Evolutionary conservation across 208 protist species (phyloP).

Genomic region (Leishmania braziliensis): DNA sequence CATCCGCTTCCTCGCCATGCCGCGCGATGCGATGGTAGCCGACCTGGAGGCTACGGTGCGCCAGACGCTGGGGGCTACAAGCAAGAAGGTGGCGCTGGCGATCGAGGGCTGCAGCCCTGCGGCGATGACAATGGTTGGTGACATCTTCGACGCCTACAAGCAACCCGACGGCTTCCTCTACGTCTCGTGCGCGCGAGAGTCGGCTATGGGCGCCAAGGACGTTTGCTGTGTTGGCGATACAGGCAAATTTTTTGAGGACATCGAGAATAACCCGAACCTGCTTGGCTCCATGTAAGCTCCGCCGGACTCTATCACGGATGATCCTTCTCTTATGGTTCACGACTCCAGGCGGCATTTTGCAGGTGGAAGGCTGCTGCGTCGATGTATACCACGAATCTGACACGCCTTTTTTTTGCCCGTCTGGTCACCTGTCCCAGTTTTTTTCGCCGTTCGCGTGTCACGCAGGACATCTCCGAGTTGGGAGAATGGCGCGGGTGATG

Average conservation of each 20-base stretch:
- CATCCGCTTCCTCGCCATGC: constrained; percentile 8
- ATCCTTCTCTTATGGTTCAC: background rate
- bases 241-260: constrained; percentile 5
- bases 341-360: background rate
- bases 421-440: background rate
- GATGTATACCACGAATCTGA: background rate
- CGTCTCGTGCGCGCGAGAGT: constrained; percentile 21
- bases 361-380: background rate
- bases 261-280: constrained; percentile 28
- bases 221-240: constrained; percentile 15
- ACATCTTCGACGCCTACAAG: constrained; percentile 31
- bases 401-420: background rate
- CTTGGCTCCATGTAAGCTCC: constrained; percentile 5
- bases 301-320: background rate
- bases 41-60: constrained; percentile 17
- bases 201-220: constrained; percentile 16
- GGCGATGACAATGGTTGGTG: constrained; percentile 12
- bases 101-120: constrained; percentile 22
- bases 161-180: constrained; percentile 35
- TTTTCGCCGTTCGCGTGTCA: too few species aligned
- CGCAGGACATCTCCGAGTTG: too few species aligned
- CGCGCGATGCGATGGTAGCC: constrained; percentile 6
- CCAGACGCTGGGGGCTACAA: background rate
- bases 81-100: constrained; percentile 8
- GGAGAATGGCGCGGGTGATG: too few species aligned